A percentile compares a stretch with the other conserved stretches of the same genome.
Conservation (phyloP, 2,329 filamentous ascomycete genomes). For the Xylariaceae sp. region DNA sequence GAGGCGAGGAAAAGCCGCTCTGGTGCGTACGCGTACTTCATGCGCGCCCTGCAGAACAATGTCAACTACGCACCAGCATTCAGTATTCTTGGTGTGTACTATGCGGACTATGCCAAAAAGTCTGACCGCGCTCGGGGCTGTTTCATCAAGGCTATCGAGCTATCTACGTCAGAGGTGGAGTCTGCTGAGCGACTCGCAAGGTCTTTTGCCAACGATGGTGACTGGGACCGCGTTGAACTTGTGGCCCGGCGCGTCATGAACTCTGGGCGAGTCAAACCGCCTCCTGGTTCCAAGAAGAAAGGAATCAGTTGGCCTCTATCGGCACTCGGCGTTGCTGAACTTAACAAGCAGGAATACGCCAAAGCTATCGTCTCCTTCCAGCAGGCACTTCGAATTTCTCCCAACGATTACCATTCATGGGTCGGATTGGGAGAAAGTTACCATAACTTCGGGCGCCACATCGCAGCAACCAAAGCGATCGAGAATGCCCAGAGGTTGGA, state of each 20-base stretch:
- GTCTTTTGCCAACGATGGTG: constrained; percentile 80
- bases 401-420: constrained; percentile 90
- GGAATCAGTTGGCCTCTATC: constrained; percentile 95
- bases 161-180: constrained; percentile 79
- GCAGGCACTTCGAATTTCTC: constrained; percentile 75
- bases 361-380: constrained; percentile 91
- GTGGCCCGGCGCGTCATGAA: constrained; percentile 87
- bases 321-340: constrained; percentile 85
- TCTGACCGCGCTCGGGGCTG: constrained; percentile 82
- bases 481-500: constrained; percentile 76
- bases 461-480: constrained; percentile 91
- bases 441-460: constrained; percentile 84
- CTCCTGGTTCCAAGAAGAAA: constrained; percentile 88
- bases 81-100: constrained; percentile 84
- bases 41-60: constrained; percentile 79
- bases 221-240: constrained; percentile 95
- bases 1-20: constrained; percentile 71
- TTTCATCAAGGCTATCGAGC: constrained; percentile 92
- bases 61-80: constrained; percentile 86
- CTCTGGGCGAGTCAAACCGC: constrained; percentile 85
- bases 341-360: constrained; percentile 87
- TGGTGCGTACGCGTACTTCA: constrained; percentile 77
- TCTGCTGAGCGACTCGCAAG: constrained; percentile 83
- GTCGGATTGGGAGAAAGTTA: constrained; percentile 97
- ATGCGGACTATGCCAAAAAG: constrained; percentile 84